Conservation (phyloP, 2,329 filamentous ascomycete genomes). For the Aspergillus sclerotialis region DNA sequence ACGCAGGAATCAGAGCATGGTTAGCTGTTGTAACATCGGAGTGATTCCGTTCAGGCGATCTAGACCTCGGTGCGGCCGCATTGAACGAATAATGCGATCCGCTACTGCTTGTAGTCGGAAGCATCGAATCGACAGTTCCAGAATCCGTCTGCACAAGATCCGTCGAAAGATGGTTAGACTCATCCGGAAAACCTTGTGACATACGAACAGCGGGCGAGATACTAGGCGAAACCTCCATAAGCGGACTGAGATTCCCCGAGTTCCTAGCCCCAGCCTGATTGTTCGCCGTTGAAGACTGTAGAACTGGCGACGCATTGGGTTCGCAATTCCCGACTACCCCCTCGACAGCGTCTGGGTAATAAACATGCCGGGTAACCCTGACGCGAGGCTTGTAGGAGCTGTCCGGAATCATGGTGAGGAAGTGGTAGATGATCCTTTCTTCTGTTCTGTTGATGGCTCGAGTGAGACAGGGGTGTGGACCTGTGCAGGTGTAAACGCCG, state of each 20-base stretch:
- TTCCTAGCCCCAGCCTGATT: too few species aligned
- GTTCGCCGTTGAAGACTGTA: too few species aligned
- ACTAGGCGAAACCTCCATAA: slow-evolving; percentile 4
- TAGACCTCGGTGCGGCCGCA: neutral
- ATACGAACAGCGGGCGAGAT: slow-evolving; percentile 4
- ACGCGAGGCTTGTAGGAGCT: slow-evolving; percentile 6
- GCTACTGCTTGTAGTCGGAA: neutral
- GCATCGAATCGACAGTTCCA: neutral
- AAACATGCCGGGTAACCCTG: too few species aligned
- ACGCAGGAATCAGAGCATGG: neutral
- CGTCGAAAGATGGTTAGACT: neutral
- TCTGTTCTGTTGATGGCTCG: slow-evolving; percentile 16
- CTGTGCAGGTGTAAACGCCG: slow-evolving; percentile 6
- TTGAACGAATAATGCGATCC: neutral
- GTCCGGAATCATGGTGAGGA: slow-evolving; percentile 12
- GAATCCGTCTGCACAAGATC: neutral
- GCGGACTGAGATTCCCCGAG: neutral
- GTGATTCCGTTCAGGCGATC: neutral
- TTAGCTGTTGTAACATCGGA: neutral
- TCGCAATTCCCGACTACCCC: too few species aligned
- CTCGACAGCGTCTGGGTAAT: too few species aligned
- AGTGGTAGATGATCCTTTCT: slow-evolving; percentile 12
- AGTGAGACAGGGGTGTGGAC: slow-evolving; percentile 7
- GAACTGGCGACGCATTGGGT: too few species aligned
- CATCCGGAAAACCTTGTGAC: slow-evolving; percentile 1